Evolutionary conservation across 169 alveolate species (phyloP).

Genomic region (Plasmodium fragile): DNA sequence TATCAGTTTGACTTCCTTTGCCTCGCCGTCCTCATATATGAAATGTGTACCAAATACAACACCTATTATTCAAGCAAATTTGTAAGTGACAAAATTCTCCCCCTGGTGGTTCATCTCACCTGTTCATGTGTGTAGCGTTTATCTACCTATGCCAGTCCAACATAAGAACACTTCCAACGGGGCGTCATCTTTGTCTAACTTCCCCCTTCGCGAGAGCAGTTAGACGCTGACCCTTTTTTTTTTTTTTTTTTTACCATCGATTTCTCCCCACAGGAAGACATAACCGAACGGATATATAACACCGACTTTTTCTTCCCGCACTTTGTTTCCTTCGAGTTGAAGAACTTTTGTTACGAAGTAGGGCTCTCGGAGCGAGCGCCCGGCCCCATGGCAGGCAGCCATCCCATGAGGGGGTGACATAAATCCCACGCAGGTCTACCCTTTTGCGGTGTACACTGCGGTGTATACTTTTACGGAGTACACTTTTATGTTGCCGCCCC

Average conservation of each 20-base stretch:
- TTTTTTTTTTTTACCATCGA: neutral
- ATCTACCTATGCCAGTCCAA: neutral
- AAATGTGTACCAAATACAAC: conserved; percentile 72
- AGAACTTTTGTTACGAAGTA: conserved; percentile 73
- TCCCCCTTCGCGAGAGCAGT: neutral
- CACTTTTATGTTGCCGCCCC: neutral
- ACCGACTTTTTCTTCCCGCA: conserved; percentile 66
- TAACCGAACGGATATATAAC: conserved; percentile 30
- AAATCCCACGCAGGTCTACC: neutral
- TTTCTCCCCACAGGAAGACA: conserved; percentile 25
- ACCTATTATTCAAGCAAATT: conserved; percentile 61
- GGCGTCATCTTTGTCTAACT: neutral
- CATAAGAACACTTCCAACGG: neutral
- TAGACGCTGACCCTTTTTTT: neutral
- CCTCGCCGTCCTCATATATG: conserved; percentile 54
- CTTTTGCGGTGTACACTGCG: too few relatives aligned
- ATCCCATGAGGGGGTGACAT: neutral
- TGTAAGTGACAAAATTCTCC: neutral
- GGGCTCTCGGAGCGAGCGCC: neutral
- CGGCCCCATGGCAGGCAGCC: too few relatives aligned
- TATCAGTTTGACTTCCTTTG: conserved; percentile 68
- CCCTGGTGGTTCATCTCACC: neutral
- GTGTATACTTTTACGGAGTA: too few relatives aligned
- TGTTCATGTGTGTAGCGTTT: neutral
- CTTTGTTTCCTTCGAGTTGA: conserved; percentile 70